Percentiles rank a stretch among this genome's conserved stretches.
Conservation (phyloP, 2,329 filamentous ascomycete species). For the Lecanicillium sp. region DNA sequence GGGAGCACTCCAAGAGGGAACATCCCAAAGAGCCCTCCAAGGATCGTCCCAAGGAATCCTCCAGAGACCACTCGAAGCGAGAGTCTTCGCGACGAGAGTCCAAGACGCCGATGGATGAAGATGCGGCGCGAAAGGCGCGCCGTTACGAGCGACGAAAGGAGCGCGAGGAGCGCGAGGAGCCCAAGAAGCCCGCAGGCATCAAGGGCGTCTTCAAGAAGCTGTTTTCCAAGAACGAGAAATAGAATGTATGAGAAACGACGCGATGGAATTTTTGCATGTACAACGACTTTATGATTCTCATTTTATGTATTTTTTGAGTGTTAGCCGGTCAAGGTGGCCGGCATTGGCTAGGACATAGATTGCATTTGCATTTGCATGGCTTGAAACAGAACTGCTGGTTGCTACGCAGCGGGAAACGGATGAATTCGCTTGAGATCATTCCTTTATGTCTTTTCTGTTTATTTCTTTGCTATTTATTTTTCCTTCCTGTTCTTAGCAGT, state of each 20-base stretch:
- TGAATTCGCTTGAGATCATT: not conserved
- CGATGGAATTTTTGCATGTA: conserved; percentile 11
- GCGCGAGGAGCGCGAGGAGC: conserved; percentile 24
- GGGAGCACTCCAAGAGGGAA: not conserved
- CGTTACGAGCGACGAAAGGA: conserved; percentile 27
- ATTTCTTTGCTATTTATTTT: too few relatives aligned
- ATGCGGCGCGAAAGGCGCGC: conserved; percentile 29
- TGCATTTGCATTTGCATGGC: conserved; percentile 1
- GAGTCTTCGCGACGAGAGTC: not conserved
- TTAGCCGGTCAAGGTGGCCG: not conserved
- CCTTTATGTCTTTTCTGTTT: not conserved
- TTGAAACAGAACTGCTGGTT: conserved; percentile 5
- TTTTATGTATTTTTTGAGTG: conserved; percentile 18
- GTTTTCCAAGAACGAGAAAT: conserved; percentile 20
- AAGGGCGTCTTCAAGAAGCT: conserved; percentile 27
- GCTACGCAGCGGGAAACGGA: conserved; percentile 15
- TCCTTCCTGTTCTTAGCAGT: too few relatives aligned
- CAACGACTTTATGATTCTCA: conserved; percentile 16
- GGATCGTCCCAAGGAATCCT: not conserved
- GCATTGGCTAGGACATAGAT: not conserved
- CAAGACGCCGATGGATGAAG: conserved; percentile 4
- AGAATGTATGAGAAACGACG: conserved; percentile 12
- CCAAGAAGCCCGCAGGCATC: conserved; percentile 26
- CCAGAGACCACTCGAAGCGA: not conserved
- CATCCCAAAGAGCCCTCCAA: not conserved